Evolutionary conservation across 1,139 yeast species (phyloP), one percentile per base, ranked within the genome.

Genomic region (Taphrina pruni): DNA sequence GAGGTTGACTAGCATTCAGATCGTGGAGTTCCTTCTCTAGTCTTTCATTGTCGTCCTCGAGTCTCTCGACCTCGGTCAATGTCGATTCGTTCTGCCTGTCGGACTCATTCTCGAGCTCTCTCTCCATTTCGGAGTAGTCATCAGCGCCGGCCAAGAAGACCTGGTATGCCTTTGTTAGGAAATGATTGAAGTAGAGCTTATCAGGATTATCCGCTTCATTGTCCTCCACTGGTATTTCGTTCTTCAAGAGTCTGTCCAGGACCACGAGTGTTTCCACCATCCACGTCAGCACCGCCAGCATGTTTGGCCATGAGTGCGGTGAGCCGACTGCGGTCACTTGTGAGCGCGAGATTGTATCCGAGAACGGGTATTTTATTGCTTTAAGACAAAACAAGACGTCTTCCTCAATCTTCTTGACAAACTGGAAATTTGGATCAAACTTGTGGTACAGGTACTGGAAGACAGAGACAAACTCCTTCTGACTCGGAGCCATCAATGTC

Each of bases 261-360:
- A 65, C 61, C 39, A 54, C 60, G 12, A 72, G 72, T 6, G 73
- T 32, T 35, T 74, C 76, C 35, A 73, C 72, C 60, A 74, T 68
- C 76, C 76, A 74, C 35, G 69, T 69, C 9, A 75, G 80, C 84
- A 92, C 86, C 1, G 95, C 97, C 66, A 92, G 79, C 60, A 74
- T 90, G 89, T 32, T 85, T 84, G 20, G 91, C 93, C 97, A 69
- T n/a, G 97, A 91, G 75, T 88, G 88, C 70, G 88, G 88, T 0
- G 97, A 96, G 1, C 97, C 97, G 7, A 91, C 97, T 0, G 97
- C 97, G 62, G 93, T 87, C 45, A 92, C 87, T 76, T 90, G 96
- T 17, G 72, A 69, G 21, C 72, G 66, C 21, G 72, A 65, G 43
- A 70, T 70, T 0, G 89, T 82, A 57, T 90, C 96, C 70, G 91